Base-by-base conservation (phyloP, 73 alveolate genomes). In the Paramecium caudatum region DNA sequence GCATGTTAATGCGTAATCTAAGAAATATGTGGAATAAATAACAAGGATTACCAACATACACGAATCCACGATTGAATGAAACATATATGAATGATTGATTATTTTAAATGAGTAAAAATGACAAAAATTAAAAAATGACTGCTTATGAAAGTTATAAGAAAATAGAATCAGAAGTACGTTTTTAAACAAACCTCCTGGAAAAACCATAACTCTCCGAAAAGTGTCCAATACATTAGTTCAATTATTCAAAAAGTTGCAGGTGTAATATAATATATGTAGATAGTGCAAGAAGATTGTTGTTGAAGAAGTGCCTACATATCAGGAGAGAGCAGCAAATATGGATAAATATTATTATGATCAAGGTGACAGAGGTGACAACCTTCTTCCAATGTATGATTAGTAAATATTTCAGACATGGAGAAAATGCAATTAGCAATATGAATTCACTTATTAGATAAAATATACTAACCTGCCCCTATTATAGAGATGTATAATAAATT, bases 391-490 rank as follows among this genome's bases (percentile, higher is more conserved):
- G 84, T 68, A 68, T 68, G 17, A 32, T 1, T 33, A n/a, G 34
- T 34, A 68, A 48, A 48, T 7, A 34, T 68, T 7, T 27, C 8
- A 68, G 84, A 15, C 88, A 47, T 34, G 88, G 88, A 19, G 65
- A 74, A 23, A 74, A 43, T 74, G 88, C 88, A 41, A 23, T 37
- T 5, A 37, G 46, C 39, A 94, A 95, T 49, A 43, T 95, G 78
- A 94, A 93, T 82, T 93, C 95, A 23, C 43, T 95, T 82, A 55
- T 95, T 62, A 84, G 96, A 61, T 91, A 94, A 61, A 94, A 93
- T 61, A 95, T 95, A 0, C 69, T 92, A 10, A 70, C 94, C 6
- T 90, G 91, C 13, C 88, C 86, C 46, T 95, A 95, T 85, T 95
- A 90, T 46, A 95, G 91, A 78, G 99, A 96, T 32, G 93, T 96